Evolutionary conservation across 768 basidiomycete genomes (phyloP).

Genomic region (Russula ochroleuca): DNA sequence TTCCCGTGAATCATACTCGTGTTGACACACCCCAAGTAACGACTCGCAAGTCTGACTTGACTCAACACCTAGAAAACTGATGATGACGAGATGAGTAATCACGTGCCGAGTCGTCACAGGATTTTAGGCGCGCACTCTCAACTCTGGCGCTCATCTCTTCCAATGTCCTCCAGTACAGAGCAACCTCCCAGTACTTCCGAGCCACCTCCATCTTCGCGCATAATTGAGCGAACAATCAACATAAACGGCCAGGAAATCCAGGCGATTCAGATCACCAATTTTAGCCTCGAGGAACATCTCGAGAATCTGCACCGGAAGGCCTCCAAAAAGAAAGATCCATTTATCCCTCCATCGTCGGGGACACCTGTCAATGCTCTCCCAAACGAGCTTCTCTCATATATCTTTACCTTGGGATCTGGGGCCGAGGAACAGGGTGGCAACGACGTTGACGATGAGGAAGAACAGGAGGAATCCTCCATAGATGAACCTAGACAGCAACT

Average conservation of each 20-base stretch:
- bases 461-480: conserved; percentile 24
- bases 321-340: not conserved
- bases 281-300: not conserved
- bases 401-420: conserved; percentile 31
- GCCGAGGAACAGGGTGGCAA: conserved; percentile 30
- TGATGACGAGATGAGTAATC: not conserved
- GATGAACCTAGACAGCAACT: conserved; percentile 21
- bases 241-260: not conserved
- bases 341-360: conserved; percentile 10
- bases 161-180: conserved; percentile 11
- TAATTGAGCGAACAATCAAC: not conserved
- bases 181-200: not conserved
- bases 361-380: conserved; percentile 45
- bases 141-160: not conserved
- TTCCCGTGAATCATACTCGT: no score
- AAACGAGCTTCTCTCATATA: conserved; percentile 53
- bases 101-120: not conserved
- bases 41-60: no score
- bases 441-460: conserved; percentile 25
- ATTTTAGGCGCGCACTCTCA: not conserved
- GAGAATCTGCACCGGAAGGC: not conserved
- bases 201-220: not conserved
- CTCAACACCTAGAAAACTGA: no score
- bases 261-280: conserved; percentile 2
- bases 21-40: no score